A percentile compares a stretch with the other conserved stretches of the same genome.
phyloP scores from a whole-genome alignment of 2,329 filamentous ascomycete species.

The Trichoderma sp. region DNA sequence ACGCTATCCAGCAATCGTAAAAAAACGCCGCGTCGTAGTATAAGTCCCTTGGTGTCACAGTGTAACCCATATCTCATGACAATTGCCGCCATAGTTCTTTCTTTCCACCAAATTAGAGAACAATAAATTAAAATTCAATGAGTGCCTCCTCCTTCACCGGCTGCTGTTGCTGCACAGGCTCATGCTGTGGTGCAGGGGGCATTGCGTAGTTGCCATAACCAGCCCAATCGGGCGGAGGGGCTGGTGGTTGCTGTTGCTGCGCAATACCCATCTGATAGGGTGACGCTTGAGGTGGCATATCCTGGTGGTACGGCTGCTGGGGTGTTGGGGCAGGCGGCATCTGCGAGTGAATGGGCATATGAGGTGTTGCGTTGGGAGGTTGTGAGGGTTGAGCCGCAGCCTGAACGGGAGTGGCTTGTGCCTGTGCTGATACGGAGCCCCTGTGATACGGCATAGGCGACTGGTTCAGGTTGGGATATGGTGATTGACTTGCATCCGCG shows the following conservation, averaged over 20 bases:
- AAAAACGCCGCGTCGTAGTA: conserved; percentile 25
- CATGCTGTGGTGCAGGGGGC: conserved; percentile 60
- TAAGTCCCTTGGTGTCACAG: neutral
- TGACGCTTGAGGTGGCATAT: conserved; percentile 25
- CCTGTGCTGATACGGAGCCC: conserved; percentile 46
- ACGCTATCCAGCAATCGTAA: conserved; percentile 21
- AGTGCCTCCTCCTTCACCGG: conserved; percentile 73
- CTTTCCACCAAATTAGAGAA: conserved; percentile 4
- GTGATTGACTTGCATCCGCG: conserved; percentile 52
- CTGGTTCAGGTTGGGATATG: conserved; percentile 58
- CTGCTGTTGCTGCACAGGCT: conserved; percentile 43
- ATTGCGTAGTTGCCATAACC: conserved; percentile 65
- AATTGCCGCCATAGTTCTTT: neutral
- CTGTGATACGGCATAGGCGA: conserved; percentile 48
- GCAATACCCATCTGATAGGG: conserved; percentile 37
- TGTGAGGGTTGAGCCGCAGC: conserved; percentile 39
- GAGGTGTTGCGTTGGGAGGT: conserved; percentile 33
- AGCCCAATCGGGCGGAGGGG: conserved; percentile 48
- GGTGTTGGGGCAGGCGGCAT: conserved; percentile 9
- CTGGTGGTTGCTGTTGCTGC: conserved; percentile 38
- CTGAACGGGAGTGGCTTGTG: conserved; percentile 41
- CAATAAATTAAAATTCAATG: conserved; percentile 68
- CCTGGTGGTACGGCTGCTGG: conserved; percentile 23
- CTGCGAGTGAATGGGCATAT: conserved; percentile 28
- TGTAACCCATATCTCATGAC: conserved; percentile 8